Evolutionary conservation across 352 stramenopile genomes (phyloP), one percentile per base, ranked within the genome.

Genomic region (Globisporangium middletonii): DNA sequence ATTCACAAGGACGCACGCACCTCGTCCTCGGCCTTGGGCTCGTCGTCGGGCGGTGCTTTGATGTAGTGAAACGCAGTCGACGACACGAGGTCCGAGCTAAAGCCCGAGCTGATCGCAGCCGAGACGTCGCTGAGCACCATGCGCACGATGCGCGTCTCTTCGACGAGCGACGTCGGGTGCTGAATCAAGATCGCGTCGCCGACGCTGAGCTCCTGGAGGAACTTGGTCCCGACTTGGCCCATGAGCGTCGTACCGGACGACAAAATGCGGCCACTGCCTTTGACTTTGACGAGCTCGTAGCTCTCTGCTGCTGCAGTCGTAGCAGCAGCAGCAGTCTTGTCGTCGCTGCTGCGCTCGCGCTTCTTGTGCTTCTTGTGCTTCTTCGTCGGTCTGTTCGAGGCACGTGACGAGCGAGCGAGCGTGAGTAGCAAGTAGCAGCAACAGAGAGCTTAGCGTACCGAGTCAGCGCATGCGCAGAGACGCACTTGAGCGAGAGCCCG

Each of bases 81-180:
- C 9, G 84, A 94, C 51, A 96, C 83, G 23, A 97, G 63, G 57
- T 97, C 89, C 23, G 86, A 89, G 63, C 83, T 95, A 57, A 97
- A 96, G 38, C 82, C 68, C 4, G 82, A 94, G 60, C 83, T 95
- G 59, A 97, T 64, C 27, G 80, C 83, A 46, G 84, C 84, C 46
- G 81, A 94, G 16, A 94, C 75, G 61, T 97, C 85, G 51, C 81
- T 95, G 13, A 97, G 72, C 57, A 97, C 89, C 86, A 96, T 95
- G 35, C 81, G 79, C 51, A 97, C 70, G 52, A 97, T 93, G n/a
- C 86, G 75, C 50, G 85, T 96, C 69, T 97, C 88, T 55, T 96
- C 86, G 18, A 68, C 53, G 5, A 95, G 67, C 26, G 83, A 89
- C 46, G 75, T 95, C n/a, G 89, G 89, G 67, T 96, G 89, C 47